These are phyloP conservation scores for Plantago coronopus DNA, from an alignment of 305 asterid genomes.

Conservation along the genomic window DNA sequence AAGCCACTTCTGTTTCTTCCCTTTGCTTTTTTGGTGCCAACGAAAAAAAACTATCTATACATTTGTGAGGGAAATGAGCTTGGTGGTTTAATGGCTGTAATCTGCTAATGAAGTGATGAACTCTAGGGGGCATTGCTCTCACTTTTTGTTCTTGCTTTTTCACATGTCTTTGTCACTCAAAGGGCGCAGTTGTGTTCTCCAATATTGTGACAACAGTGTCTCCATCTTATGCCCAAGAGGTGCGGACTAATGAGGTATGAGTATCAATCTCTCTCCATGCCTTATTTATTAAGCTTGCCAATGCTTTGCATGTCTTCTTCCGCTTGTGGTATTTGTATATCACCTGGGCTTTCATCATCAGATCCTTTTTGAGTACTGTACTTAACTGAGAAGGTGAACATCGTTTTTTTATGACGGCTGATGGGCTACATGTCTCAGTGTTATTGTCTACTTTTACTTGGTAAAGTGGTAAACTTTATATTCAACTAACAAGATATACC, in stretches of 20 bases:
- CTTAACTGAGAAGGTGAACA: neutral
- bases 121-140: conserved; percentile 16
- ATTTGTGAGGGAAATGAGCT: neutral
- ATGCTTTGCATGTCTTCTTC: conserved; percentile 6
- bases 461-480: conserved; percentile 1
- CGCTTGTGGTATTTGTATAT: conserved; percentile 1
- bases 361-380: neutral
- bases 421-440: neutral
- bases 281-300: conserved; percentile 7
- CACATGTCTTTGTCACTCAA: conserved; percentile 29
- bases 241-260: conserved; percentile 73
- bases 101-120: neutral
- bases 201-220: conserved; percentile 98
- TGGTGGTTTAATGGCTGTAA: conserved; percentile 3
- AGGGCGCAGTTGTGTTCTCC: conserved; percentile 98
- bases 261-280: conserved; percentile 15
- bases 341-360: conserved; percentile 11
- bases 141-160: conserved; percentile 9
- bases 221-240: conserved; percentile 97
- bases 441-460: neutral
- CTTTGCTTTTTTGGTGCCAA: neutral
- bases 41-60: neutral
- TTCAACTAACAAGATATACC: neutral
- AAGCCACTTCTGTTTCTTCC: conserved; percentile 12
- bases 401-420: neutral